phyloP scores from a whole-genome alignment of 176 grass and related monocot genomes.

The Carex parvula region DNA sequence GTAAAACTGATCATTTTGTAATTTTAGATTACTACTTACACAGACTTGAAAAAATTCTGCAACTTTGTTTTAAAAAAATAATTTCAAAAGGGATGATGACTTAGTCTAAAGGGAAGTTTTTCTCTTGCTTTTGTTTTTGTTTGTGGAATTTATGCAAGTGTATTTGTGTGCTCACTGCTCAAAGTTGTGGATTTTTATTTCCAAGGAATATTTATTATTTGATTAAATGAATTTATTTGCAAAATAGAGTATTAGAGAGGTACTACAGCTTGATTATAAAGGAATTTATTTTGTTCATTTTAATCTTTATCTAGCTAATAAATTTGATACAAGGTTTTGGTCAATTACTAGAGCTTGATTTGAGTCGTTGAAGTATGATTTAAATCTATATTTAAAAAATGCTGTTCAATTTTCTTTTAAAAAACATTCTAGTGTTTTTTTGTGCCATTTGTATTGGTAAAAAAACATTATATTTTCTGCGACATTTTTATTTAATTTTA shows the following conservation, averaged over 20 bases:
- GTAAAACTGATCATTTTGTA: not conserved
- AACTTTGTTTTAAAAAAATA: too few species aligned
- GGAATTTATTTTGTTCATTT: not conserved
- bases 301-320: not conserved
- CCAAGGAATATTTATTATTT: not conserved
- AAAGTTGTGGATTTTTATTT: not conserved
- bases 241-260: too few species aligned
- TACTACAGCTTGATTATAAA: not conserved
- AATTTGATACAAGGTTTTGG: not conserved
- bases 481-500: too few species aligned
- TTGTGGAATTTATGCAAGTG: not conserved
- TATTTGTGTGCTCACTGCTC: not conserved
- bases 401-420: not conserved
- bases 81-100: not conserved
- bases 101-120: not conserved
- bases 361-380: not conserved
- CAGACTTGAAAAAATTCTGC: too few species aligned
- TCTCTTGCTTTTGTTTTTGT: not conserved
- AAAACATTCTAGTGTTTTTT: not conserved
- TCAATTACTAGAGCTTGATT: not conserved
- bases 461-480: not conserved
- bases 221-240: too few species aligned
- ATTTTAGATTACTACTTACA: not conserved
- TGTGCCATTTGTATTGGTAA: not conserved
- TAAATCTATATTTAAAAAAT: not conserved